Percentiles rank a stretch among this genome's conserved stretches.
These are phyloP conservation scores for Aeschynomene evenia DNA, from an alignment of 306 rosid species.

Conservation along the genomic window DNA sequence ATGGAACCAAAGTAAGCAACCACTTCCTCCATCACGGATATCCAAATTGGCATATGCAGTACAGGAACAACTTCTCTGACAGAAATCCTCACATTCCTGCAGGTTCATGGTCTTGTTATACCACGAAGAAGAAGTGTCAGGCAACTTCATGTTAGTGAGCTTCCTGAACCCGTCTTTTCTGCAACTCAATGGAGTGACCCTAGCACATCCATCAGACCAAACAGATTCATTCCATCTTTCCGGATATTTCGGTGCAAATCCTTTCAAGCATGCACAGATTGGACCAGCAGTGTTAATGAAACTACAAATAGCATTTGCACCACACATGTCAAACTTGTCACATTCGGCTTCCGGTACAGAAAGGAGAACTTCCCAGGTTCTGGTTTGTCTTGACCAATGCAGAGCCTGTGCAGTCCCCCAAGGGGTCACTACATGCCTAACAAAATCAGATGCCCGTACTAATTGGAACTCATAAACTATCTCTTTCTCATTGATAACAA, in stretches of 20 bases:
- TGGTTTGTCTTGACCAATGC: not conserved
- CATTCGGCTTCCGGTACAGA: slow-evolving; percentile 17
- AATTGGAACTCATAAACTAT: slow-evolving; percentile 31
- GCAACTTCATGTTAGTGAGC: not conserved
- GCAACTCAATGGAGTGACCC: slow-evolving; percentile 12
- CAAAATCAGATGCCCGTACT: not conserved
- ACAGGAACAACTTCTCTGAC: slow-evolving; percentile 38
- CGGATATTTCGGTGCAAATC: slow-evolving; percentile 28
- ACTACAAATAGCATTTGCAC: slow-evolving; percentile 33
- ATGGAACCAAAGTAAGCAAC: slow-evolving; percentile 50
- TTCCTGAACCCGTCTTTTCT: slow-evolving; percentile 18
- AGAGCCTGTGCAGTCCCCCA: not conserved
- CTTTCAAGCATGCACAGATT: slow-evolving; percentile 28
- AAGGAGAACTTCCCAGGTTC: slow-evolving; percentile 3
- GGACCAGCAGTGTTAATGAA: not conserved
- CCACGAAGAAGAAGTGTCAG: slow-evolving; percentile 33
- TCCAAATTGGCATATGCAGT: slow-evolving; percentile 39
- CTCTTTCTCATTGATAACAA: slow-evolving; percentile 28
- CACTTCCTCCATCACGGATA: slow-evolving; percentile 36
- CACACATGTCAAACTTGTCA: slow-evolving; percentile 32
- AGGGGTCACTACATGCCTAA: not conserved
- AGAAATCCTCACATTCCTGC: slow-evolving; percentile 30
- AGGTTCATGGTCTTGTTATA: slow-evolving; percentile 28
- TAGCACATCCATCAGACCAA: slow-evolving; percentile 38
- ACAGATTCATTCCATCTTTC: slow-evolving; percentile 19